phyloP scores from a whole-genome alignment of 768 basidiomycete genomes.

The Boletus coccyginus region DNA sequence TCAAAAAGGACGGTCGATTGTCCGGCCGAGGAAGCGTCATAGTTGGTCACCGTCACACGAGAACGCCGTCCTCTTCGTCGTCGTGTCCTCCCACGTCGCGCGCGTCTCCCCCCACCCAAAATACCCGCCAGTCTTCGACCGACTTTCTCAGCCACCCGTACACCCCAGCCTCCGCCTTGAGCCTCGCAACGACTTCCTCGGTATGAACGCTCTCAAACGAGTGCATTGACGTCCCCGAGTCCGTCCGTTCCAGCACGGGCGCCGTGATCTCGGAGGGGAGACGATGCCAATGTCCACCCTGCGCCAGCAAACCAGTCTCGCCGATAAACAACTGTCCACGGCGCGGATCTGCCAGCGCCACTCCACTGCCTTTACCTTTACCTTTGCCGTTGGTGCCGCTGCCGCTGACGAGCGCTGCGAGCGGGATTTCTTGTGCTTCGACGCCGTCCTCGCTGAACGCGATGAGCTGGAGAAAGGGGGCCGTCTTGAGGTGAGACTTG shows the following conservation, averaged over 20 bases:
- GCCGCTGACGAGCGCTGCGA: constrained; percentile 42
- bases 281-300: constrained; percentile 49
- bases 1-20: not conserved
- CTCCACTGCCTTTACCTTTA: constrained; percentile 44
- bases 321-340: constrained; percentile 64
- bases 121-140: constrained; percentile 70
- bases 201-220: constrained; percentile 55
- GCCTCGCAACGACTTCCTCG: constrained; percentile 43
- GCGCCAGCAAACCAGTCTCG: constrained; percentile 47
- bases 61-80: constrained; percentile 32
- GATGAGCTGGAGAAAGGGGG: constrained; percentile 62
- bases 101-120: constrained; percentile 72
- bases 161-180: constrained; percentile 59
- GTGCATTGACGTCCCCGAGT: constrained; percentile 40
- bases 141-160: constrained; percentile 82
- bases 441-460: constrained; percentile 69
- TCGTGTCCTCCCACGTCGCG: constrained; percentile 23
- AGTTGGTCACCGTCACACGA: constrained; percentile 17
- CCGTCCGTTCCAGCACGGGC: constrained; percentile 40
- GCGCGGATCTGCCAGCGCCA: constrained; percentile 41
- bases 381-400: constrained; percentile 16
- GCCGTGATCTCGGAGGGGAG: constrained; percentile 19
- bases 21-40: not conserved
- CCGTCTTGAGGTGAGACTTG: not conserved
- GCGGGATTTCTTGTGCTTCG: constrained; percentile 67